Base-by-base conservation (phyloP, 768 basidiomycete species). In the Hydnum rufescens region DNA sequence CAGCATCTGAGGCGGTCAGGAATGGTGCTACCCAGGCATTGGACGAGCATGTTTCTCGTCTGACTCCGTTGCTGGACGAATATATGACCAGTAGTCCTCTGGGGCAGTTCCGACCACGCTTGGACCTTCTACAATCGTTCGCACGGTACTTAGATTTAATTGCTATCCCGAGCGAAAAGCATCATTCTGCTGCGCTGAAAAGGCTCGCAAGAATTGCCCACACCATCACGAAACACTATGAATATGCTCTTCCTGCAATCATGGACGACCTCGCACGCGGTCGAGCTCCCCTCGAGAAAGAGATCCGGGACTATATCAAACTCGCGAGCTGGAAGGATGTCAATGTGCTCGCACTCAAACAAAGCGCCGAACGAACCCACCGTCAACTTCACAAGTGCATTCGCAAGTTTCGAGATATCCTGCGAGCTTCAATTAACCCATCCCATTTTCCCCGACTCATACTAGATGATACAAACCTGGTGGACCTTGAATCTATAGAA, bases 241-340 rank as follows among this genome's bases (percentile, higher is more conserved):
- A 61, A n/a, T 72, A 82, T 46, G 88, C 79, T 63, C 62, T 68
- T 18, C 57, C 66, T 0, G 61, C 66, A 8, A 62, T 90, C 28
- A 59, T 64, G 2, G 60, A 65, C 2, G 68, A 68, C n/a, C 65
- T 95, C 28, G 58, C 61, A 2, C 64, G 71, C 18, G 79, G 84
- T 60, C 74, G 80, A 49, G 64, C 63, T 0, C 60, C 59, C 0
- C 63, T 95, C 30, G 88, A 96, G 65, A 82, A 78, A 58, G 83
- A 92, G 53, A 73, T 96, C 50, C 75, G 71, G 54, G 78, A 74
- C 42, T 80, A 89, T 62, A 81, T 97, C 69, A 93, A 90, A 64
- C 71, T 99, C 43, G 95, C 95, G 1, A 96, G 90, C 60, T 97
- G 95, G 95, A 95, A 85, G 64, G 95, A 99, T 61, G 70, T 90